Evolutionary conservation across 2,329 filamentous ascomycete species (phyloP), one percentile per base, ranked within the genome.

Genomic region (Aspergillus intermedius): DNA sequence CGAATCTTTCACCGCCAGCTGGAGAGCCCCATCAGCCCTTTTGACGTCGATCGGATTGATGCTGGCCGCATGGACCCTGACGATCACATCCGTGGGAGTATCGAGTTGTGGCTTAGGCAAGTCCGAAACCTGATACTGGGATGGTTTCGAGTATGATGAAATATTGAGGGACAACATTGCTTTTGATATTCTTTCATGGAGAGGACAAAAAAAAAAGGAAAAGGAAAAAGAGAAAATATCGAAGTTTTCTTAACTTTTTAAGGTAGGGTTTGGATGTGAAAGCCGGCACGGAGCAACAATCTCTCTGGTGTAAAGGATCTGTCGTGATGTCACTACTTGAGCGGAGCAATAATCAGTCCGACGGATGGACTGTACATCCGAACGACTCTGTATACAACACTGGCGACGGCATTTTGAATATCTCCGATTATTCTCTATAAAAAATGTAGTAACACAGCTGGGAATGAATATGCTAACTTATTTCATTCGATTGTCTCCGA

Each of bases 41-140:
- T 71, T 71, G 3, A 75, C 64, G 57, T 76, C 74, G 3, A 75
- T 60, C 1, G 74, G 72, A 50, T 77, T 76, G 37, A 76, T 61
- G 42, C 67, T 69, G 0, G 72, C 72, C 3, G 73, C 72, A 46
- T 72, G 61, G 7, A 76, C 70, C 43, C 62, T 67, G 35, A 76
- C 69, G 12, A 70, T 46, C 19, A 74, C 72, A 77, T 69, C 3
- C 68, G 74, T 0, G 72, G 64, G 1, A 61, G 70, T 0, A 51
- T 76, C 3, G 54, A 60, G 25, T 60, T 54, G 13, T 8, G 42
- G 42, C 17, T 44, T 30, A 2, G 42, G 42, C 13, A 44, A 19
- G 4, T 44, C 42, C 22, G 42, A 30, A 3, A 44, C 13, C 25
- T 44, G 42, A 19, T 44, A 44, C 25, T 7, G 8, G n/a, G 10